Evolutionary conservation across 176 grass and related monocot species (phyloP).

Genomic region (Avena atlantica): DNA sequence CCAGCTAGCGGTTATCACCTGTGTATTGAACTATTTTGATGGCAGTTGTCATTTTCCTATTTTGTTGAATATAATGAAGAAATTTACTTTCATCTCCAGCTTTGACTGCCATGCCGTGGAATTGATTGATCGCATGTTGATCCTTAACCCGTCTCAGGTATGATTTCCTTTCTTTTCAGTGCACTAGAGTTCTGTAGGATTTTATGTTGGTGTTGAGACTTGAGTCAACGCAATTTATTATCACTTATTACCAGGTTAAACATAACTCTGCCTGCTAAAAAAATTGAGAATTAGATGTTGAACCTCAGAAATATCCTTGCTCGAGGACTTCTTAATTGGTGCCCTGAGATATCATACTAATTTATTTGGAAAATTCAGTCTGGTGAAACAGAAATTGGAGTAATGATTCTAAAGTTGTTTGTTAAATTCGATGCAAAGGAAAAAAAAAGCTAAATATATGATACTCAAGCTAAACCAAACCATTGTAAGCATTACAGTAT

Average conservation of each 20-base stretch:
- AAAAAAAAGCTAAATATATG: not conserved
- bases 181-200: constrained; percentile 10
- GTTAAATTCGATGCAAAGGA: not conserved
- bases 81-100: constrained; percentile 38
- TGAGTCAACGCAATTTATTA: constrained; percentile 5
- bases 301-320: constrained; percentile 23
- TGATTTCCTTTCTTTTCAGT: constrained; percentile 33
- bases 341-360: not conserved
- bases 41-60: constrained; percentile 28
- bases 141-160: constrained; percentile 72
- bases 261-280: not conserved
- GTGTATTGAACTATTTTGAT: not conserved
- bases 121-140: constrained; percentile 73
- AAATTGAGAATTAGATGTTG: not conserved
- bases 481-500: not conserved
- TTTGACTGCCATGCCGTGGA: constrained; percentile 68
- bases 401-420: not conserved
- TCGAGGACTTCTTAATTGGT: constrained; percentile 13
- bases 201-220: constrained; percentile 3
- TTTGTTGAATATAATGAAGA: constrained; percentile 26
- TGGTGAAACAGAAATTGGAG: not conserved
- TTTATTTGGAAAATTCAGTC: not conserved
- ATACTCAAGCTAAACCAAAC: not conserved
- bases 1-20: not conserved
- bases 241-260: constrained; percentile 10